Percentiles rank a stretch among this genome's conserved stretches.
These are phyloP conservation scores for Xylariaceae sp. DNA, from an alignment of 2,329 filamentous ascomycete genomes.

Conservation along the genomic window DNA sequence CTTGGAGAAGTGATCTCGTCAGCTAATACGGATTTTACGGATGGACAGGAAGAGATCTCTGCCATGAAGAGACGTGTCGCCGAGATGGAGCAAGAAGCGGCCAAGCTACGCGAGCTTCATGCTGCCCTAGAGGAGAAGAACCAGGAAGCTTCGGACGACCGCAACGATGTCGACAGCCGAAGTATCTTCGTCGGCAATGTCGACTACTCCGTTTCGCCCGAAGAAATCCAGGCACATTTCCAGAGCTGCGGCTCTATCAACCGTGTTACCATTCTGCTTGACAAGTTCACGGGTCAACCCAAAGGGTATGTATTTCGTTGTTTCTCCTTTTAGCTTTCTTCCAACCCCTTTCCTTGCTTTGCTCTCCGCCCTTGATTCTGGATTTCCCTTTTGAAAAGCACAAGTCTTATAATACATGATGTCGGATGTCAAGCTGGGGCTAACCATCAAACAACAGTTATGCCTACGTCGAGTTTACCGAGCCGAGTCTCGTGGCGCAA, in stretches of 20 bases:
- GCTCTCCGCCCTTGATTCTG: not conserved
- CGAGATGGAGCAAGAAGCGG: constrained; percentile 87
- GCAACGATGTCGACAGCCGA: constrained; percentile 89
- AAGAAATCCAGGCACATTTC: constrained; percentile 98
- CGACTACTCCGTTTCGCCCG: constrained; percentile 92
- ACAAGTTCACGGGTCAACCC: constrained; percentile 98
- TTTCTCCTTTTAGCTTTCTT: not conserved
- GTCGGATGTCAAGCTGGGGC: not conserved
- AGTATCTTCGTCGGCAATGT: constrained; percentile 99
- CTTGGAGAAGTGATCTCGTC: constrained; percentile 12
- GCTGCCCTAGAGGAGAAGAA: constrained; percentile 78
- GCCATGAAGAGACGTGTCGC: constrained; percentile 83
- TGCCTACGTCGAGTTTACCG: constrained; percentile 97
- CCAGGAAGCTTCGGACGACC: constrained; percentile 80
- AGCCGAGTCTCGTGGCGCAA: constrained; percentile 86
- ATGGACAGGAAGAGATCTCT: constrained; percentile 65
- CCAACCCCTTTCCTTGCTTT: not conserved
- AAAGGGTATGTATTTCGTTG: constrained; percentile 69
- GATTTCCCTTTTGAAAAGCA: not conserved
- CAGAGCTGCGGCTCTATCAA: constrained; percentile 97
- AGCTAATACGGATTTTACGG: constrained; percentile 22
- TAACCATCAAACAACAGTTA: constrained; percentile 56
- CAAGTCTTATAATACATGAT: not conserved
- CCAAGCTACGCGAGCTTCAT: constrained; percentile 83
- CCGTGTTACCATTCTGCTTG: constrained; percentile 90